Conservation (phyloP, 306 rosid species). For the Castanea crenata region DNA sequence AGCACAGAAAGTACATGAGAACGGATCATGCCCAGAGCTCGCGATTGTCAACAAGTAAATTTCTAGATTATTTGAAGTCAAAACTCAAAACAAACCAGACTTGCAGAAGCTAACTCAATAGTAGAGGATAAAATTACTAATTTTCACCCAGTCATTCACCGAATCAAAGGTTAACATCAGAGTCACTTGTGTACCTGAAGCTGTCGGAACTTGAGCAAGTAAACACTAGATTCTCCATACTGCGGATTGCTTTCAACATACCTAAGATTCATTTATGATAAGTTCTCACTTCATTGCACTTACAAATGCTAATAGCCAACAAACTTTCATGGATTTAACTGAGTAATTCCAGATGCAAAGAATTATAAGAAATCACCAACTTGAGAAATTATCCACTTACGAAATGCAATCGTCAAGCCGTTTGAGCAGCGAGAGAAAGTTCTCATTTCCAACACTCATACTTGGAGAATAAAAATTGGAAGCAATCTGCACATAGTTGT, state of each 20-base stretch:
- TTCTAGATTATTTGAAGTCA: conserved; percentile 23
- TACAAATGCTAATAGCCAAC: conserved; percentile 12
- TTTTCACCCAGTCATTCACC: not conserved
- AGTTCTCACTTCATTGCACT: not conserved
- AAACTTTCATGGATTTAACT: not conserved
- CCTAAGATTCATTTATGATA: conserved; percentile 37
- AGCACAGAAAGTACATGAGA: conserved; percentile 81
- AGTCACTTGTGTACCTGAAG: conserved; percentile 62
- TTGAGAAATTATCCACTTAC: conserved; percentile 49
- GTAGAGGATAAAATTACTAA: not conserved
- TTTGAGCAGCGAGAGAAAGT: conserved; percentile 86
- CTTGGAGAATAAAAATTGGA: conserved; percentile 89
- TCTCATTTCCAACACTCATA: conserved; percentile 84
- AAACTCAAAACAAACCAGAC: conserved; percentile 16
- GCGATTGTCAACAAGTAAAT: conserved; percentile 61
- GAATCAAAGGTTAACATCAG: conserved; percentile 14
- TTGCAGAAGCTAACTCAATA: conserved; percentile 11
- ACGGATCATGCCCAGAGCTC: conserved; percentile 95
- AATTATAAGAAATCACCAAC: not conserved
- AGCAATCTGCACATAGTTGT: conserved; percentile 62
- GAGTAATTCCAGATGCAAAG: not conserved
- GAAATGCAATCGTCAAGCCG: conserved; percentile 94
- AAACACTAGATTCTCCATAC: conserved; percentile 94
- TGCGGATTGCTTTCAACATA: conserved; percentile 93
- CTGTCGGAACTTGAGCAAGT: conserved; percentile 94